phyloP scores from a whole-genome alignment of 345 rosid species.

The Reutealis trisperma region DNA sequence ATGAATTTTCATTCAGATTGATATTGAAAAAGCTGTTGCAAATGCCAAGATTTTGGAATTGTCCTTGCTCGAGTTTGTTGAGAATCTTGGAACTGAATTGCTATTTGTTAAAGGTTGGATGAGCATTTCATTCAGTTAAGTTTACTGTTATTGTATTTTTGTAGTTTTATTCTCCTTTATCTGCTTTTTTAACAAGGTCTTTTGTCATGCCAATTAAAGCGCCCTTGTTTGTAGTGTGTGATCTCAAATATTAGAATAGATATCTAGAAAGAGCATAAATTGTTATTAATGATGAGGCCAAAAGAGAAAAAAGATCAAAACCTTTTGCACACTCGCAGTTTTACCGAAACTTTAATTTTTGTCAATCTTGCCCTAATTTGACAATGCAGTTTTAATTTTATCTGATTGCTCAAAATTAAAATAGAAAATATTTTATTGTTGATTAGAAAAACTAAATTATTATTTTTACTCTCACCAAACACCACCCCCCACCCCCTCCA shows the following conservation, averaged over 20 bases:
- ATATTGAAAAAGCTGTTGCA: constrained; percentile 12
- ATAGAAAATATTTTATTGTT: too few species aligned
- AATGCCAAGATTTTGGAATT: constrained; percentile 14
- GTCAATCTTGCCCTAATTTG: too few species aligned
- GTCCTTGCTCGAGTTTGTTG: constrained; percentile 1
- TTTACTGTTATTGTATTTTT: background rate
- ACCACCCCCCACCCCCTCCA: too few species aligned
- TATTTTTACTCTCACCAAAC: too few species aligned
- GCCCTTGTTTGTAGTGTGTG: background rate
- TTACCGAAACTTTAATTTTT: too few species aligned
- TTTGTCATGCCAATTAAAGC: background rate
- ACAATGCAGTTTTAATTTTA: too few species aligned
- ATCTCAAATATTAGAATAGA: background rate
- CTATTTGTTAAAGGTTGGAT: constrained; percentile 8
- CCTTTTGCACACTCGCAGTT: too few species aligned
- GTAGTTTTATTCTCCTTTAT: background rate
- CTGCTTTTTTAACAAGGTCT: background rate
- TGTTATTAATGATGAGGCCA: too few species aligned
- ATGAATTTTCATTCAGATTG: background rate
- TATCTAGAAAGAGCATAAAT: background rate
- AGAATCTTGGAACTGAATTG: constrained; percentile 18
- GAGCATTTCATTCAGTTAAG: constrained; percentile 22
- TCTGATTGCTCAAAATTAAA: too few species aligned
- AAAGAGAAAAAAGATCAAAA: too few species aligned
- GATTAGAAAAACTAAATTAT: too few species aligned